Evolutionary conservation across 2,329 filamentous ascomycete species (phyloP), one percentile per base, ranked within the genome.

Genomic region (Boeremia exigua): DNA sequence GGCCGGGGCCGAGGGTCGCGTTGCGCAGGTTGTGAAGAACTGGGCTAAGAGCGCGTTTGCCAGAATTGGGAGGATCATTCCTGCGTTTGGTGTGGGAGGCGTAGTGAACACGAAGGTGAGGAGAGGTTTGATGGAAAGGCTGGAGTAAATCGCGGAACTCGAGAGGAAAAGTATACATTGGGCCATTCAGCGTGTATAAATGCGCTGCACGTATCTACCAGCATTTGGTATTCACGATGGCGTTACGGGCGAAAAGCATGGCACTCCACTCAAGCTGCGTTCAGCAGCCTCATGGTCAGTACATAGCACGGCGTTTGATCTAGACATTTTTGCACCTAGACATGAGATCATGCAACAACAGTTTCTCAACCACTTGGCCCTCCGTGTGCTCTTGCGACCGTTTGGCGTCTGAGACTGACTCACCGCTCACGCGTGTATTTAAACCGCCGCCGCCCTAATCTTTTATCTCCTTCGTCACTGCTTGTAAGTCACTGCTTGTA

Each of bases 11-110:
- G 85, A 91, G 6, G 67, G 68, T n/a, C 80, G 93, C n/a, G 83
- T 84, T 73, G 70, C 75, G 0, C 83, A 86, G 48, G 86, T 96
- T n/a, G 80, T 84, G 54, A 82, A 85, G 61, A 92, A 96, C 70
- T 96, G 92, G 87, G 78, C 83, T 15, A 83, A 88, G 60, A 94
- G 89, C 73, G 86, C 86, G 28, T 76, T 85, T 53, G 92, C 93
- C 25, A 80, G 92, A 49, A 89, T 96, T 76, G 89, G 89, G 58
- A 84, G 93, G 68, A 96, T 96, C 56, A 83, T 96, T 2, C 92
- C 92, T 15, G 92, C 92, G 0, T 96, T 94, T 79, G 93, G 92
- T 2, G 82, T 96, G 11, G 93, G 92, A 0, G 92, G 92, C 0
- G 91, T 96, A 10, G 89, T 95, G 10, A 96, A 96, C 76, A 83